A percentile compares a stretch with the other conserved stretches of the same genome.
These are phyloP conservation scores for Capsicum rhomboideum DNA, from an alignment of 257 asterid species.

Conservation along the genomic window DNA sequence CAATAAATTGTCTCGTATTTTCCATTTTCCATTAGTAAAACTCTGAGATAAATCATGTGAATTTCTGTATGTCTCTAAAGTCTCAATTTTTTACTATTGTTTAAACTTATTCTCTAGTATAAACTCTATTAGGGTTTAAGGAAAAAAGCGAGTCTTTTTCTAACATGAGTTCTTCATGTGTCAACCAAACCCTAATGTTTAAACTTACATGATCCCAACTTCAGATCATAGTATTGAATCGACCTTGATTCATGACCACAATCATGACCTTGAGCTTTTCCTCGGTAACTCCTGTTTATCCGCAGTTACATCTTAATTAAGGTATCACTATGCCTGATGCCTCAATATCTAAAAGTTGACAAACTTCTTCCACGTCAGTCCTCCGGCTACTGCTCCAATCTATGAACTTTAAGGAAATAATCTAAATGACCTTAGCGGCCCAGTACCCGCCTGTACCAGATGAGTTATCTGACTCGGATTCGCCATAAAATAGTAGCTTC, in stretches of 20 bases:
- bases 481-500: slow-evolving; percentile 32
- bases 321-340: not conserved
- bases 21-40: too few relatives aligned
- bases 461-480: slow-evolving; percentile 20
- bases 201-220: slow-evolving; percentile 5
- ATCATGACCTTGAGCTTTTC: slow-evolving; percentile 9
- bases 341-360: slow-evolving; percentile 19
- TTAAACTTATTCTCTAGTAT: too few relatives aligned
- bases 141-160: too few relatives aligned
- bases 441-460: slow-evolving; percentile 28
- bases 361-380: slow-evolving; percentile 55
- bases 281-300: not conserved
- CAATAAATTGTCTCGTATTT: too few relatives aligned
- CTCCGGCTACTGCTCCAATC: slow-evolving; percentile 75
- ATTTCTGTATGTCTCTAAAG: too few relatives aligned
- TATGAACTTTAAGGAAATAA: slow-evolving; percentile 72
- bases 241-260: slow-evolving; percentile 3
- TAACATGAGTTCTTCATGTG: too few relatives aligned
- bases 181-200: slow-evolving; percentile 9
- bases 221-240: slow-evolving; percentile 1
- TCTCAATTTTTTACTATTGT: too few relatives aligned
- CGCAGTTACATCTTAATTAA: not conserved
- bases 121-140: too few relatives aligned
- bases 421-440: slow-evolving; percentile 62
- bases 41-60: too few relatives aligned